Evolutionary conservation across 116 monocot genomes (phyloP).

Genomic region (Dioscorea cayenensis): DNA sequence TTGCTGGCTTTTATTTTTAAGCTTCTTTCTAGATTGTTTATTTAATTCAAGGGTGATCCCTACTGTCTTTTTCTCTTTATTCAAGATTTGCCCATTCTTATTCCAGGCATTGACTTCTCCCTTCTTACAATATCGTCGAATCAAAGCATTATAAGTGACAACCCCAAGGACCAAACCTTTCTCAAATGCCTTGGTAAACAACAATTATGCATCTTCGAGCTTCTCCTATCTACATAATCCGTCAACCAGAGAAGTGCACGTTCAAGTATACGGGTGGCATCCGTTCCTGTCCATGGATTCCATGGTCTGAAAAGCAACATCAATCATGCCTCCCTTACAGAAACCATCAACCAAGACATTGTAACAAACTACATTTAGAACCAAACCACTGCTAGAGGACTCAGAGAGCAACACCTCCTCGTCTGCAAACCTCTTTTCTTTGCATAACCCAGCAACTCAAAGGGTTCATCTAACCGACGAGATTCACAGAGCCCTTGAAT

Average conservation of each 20-base stretch:
- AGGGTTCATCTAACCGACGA: slow-evolving; percentile 25
- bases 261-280: slow-evolving; percentile 41
- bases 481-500: slow-evolving; percentile 29
- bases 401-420: slow-evolving; percentile 3
- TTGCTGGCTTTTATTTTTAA: no score
- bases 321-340: slow-evolving; percentile 23
- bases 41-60: no score
- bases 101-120: slow-evolving; percentile 34
- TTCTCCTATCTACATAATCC: slow-evolving; percentile 30
- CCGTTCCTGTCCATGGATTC: slow-evolving; percentile 42
- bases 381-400: neutral
- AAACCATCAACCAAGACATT: slow-evolving; percentile 31
- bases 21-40: no score
- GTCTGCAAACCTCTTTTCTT: slow-evolving; percentile 20
- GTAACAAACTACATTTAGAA: neutral
- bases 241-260: slow-evolving; percentile 37
- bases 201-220: slow-evolving; percentile 37
- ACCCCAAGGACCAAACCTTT: slow-evolving; percentile 39
- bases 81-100: no score
- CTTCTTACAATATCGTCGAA: slow-evolving; percentile 48
- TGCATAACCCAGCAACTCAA: slow-evolving; percentile 35
- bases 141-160: slow-evolving; percentile 44
- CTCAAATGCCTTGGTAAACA: slow-evolving; percentile 29
- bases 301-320: slow-evolving; percentile 6
- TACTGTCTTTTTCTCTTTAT: no score